These are phyloP conservation scores for Teratosphaeria destructans DNA, from an alignment of 2,329 filamentous ascomycete species.

Conservation along the genomic window DNA sequence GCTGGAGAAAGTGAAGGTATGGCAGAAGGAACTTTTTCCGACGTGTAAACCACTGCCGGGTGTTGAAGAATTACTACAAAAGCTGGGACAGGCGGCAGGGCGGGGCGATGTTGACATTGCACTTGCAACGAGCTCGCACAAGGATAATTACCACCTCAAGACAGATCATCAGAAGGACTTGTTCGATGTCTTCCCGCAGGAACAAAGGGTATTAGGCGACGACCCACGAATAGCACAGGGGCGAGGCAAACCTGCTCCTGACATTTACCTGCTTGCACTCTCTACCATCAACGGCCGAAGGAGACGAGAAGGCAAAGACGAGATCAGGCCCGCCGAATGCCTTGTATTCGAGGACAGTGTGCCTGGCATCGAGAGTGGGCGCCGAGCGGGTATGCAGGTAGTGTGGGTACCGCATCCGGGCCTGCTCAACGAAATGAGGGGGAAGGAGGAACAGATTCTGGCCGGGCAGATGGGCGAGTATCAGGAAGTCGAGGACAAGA, in stretches of 20 bases:
- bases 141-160: constrained; percentile 66
- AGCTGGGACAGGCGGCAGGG: background rate
- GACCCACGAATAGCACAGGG: constrained; percentile 66
- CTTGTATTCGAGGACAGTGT: constrained; percentile 95
- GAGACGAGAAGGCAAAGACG: constrained; percentile 43
- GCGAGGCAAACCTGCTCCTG: constrained; percentile 85
- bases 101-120: constrained; percentile 57
- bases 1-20: constrained; percentile 43
- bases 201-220: constrained; percentile 75
- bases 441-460: constrained; percentile 68
- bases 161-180: constrained; percentile 45
- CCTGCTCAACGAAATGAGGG: constrained; percentile 64
- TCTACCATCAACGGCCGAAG: constrained; percentile 72
- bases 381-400: constrained; percentile 88
- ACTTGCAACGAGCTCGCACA: constrained; percentile 70
- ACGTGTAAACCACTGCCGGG: constrained; percentile 68
- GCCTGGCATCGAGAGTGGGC: constrained; percentile 79
- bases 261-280: constrained; percentile 85
- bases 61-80: constrained; percentile 54
- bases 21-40: constrained; percentile 66
- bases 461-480: constrained; percentile 70
- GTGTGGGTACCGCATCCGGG: constrained; percentile 83
- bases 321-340: constrained; percentile 73
- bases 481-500: constrained; percentile 35
- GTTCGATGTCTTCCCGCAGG: constrained; percentile 50